phyloP scores from a whole-genome alignment of 768 basidiomycete genomes.

The Hypholoma sublateritium region DNA sequence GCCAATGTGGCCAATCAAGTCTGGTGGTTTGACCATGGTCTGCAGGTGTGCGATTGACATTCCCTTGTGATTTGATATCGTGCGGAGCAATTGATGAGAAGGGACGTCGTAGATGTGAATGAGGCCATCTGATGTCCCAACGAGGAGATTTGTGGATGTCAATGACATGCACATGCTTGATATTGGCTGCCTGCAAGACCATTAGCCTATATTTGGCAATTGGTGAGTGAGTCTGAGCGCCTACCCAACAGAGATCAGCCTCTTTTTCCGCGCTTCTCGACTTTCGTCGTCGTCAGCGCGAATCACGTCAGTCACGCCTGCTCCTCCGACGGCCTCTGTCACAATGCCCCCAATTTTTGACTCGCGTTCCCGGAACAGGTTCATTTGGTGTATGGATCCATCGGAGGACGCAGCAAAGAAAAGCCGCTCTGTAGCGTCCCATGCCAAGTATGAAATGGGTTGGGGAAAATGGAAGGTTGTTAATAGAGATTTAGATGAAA shows the following conservation, averaged over 20 bases:
- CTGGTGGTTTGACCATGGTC: conserved; percentile 83
- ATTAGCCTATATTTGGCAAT: not conserved
- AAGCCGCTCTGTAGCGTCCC: conserved; percentile 83
- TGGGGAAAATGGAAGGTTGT: conserved; percentile 88
- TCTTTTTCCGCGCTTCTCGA: conserved; percentile 43
- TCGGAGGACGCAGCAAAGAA: conserved; percentile 84
- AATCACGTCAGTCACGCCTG: conserved; percentile 68
- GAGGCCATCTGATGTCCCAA: conserved; percentile 71
- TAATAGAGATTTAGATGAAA: conserved; percentile 70
- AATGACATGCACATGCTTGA: conserved; percentile 75
- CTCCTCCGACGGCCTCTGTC: conserved; percentile 74
- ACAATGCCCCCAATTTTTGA: conserved; percentile 49
- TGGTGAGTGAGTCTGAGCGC: conserved; percentile 12
- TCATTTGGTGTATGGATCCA: conserved; percentile 77
- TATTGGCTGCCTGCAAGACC: conserved; percentile 59
- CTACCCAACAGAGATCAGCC: conserved; percentile 74
- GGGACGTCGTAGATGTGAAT: conserved; percentile 85
- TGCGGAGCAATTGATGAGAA: conserved; percentile 87
- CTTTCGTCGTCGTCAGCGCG: conserved; percentile 61
- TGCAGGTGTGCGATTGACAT: conserved; percentile 69
- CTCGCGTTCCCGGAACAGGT: conserved; percentile 68
- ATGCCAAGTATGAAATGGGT: conserved; percentile 65
- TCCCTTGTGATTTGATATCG: conserved; percentile 71
- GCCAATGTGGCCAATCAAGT: conserved; percentile 80
- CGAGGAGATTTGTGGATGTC: conserved; percentile 76